Conservation (phyloP, 1,139 yeast genomes). For the Candida tropicalis region DNA sequence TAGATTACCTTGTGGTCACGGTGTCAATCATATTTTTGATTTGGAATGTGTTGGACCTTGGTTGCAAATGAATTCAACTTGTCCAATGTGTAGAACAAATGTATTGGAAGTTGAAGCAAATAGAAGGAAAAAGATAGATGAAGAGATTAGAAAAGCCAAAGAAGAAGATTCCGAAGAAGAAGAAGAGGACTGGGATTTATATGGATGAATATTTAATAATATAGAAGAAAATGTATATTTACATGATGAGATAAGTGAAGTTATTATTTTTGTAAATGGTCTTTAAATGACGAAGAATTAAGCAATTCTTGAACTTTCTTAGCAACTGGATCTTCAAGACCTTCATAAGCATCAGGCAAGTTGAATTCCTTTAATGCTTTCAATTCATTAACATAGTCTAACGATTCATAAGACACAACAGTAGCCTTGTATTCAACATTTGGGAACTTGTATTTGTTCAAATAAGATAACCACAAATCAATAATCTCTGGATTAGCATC, state of each 20-base stretch:
- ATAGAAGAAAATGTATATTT: constrained; percentile 3
- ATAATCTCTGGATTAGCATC: constrained; percentile 87
- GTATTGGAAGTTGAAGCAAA: constrained; percentile 47
- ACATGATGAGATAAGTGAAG: constrained; percentile 10
- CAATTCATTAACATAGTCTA: constrained; percentile 43
- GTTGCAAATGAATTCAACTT: constrained; percentile 77
- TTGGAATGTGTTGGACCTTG: constrained; percentile 91
- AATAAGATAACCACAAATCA: constrained; percentile 78
- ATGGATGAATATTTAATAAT: constrained; percentile 55
- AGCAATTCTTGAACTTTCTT: constrained; percentile 73
- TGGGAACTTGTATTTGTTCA: constrained; percentile 74
- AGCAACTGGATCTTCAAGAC: constrained; percentile 62
- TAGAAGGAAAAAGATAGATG: constrained; percentile 45
- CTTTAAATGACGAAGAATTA: constrained; percentile 55
- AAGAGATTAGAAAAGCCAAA: constrained; percentile 38
- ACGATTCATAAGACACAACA: constrained; percentile 60
- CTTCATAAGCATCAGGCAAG: constrained; percentile 41
- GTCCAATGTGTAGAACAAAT: constrained; percentile 86
- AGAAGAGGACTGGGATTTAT: constrained; percentile 75
- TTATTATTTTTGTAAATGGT: constrained; percentile 28
- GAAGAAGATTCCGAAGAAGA: constrained; percentile 72
- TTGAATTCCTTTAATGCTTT: constrained; percentile 30
- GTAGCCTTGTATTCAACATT: constrained; percentile 85
- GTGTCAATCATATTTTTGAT: constrained; percentile 69
- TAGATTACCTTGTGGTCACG: constrained; percentile 66